Evolutionary conservation across 345 rosid genomes (phyloP).

Genomic region (Hirschfeldia incana): DNA sequence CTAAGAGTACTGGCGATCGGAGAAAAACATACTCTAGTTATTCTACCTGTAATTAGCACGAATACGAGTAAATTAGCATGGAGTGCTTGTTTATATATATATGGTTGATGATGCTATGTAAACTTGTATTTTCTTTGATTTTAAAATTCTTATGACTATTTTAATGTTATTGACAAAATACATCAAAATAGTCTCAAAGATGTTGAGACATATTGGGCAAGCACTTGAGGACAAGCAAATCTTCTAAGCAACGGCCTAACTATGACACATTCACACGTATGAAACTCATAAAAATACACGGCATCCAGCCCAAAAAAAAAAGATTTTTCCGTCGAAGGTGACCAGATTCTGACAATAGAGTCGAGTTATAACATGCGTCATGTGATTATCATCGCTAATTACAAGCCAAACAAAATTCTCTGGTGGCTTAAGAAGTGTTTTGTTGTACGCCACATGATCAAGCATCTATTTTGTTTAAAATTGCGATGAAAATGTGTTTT

Average conservation of each 20-base stretch:
- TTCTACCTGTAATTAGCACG: neutral
- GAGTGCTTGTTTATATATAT: neutral
- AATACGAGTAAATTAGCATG: neutral
- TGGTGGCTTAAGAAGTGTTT: slow-evolving; percentile 11
- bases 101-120: neutral
- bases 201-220: slow-evolving; percentile 8
- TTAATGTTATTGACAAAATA: neutral
- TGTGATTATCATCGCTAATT: slow-evolving; percentile 13
- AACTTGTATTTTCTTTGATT: neutral
- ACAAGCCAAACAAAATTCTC: neutral
- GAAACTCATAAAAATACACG: neutral
- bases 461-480: neutral
- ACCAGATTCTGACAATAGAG: slow-evolving; percentile 21
- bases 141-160: too few relatives aligned
- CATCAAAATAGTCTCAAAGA: slow-evolving; percentile 1
- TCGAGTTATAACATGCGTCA: slow-evolving; percentile 31
- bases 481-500: neutral
- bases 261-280: slow-evolving; percentile 26
- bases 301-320: neutral
- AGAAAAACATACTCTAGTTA: neutral
- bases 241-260: slow-evolving; percentile 29
- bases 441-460: slow-evolving; percentile 27
- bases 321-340: neutral
- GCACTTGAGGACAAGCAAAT: slow-evolving; percentile 20
- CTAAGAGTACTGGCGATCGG: neutral